Evolutionary conservation across 495 filamentous ascomycete species (phyloP).

Genomic region (Aspergillus sclerotiicarbonarius): DNA sequence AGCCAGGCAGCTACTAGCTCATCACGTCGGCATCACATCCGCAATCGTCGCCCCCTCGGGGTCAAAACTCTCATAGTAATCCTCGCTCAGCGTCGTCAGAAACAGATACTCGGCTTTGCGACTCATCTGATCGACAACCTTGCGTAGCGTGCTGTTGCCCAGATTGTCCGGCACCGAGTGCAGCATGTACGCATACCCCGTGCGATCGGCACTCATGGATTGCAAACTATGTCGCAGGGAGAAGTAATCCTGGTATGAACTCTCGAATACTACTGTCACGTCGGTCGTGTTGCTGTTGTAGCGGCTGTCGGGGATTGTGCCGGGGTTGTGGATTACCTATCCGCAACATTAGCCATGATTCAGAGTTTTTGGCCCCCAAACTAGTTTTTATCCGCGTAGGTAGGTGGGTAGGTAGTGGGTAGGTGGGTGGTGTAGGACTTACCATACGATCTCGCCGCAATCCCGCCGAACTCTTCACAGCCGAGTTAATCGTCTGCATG

Average conservation of each 20-base stretch:
- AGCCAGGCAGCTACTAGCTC: no score
- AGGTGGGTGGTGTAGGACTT: constrained; percentile 4
- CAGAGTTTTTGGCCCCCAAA: background rate
- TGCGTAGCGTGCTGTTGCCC: constrained; percentile 5
- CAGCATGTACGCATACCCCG: constrained; percentile 13
- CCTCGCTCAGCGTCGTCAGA: constrained; percentile 3
- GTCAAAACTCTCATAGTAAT: constrained; percentile 17
- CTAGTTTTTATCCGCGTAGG: no score
- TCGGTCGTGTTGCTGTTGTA: constrained; percentile 9
- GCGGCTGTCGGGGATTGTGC: constrained; percentile 14
- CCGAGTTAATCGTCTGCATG: constrained; percentile 28
- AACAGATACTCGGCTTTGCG: constrained; percentile 14
- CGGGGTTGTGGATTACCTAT: constrained; percentile 20
- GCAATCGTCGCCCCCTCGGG: constrained; percentile 6
- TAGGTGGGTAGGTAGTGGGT: no score
- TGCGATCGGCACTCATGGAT: background rate
- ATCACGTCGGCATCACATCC: constrained; percentile 9
- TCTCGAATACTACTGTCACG: constrained; percentile 17
- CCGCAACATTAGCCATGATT: background rate
- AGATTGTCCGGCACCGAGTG: constrained; percentile 10
- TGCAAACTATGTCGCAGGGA: background rate
- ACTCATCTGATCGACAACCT: constrained; percentile 11
- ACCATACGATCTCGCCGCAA: constrained; percentile 8
- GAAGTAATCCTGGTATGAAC: constrained; percentile 11
- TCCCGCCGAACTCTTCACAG: constrained; percentile 20